Evolutionary conservation across 192 early-diverging fungal genomes (phyloP), one percentile per base, ranked within the genome.

Genomic region (Entophlyctis helioformis): DNA sequence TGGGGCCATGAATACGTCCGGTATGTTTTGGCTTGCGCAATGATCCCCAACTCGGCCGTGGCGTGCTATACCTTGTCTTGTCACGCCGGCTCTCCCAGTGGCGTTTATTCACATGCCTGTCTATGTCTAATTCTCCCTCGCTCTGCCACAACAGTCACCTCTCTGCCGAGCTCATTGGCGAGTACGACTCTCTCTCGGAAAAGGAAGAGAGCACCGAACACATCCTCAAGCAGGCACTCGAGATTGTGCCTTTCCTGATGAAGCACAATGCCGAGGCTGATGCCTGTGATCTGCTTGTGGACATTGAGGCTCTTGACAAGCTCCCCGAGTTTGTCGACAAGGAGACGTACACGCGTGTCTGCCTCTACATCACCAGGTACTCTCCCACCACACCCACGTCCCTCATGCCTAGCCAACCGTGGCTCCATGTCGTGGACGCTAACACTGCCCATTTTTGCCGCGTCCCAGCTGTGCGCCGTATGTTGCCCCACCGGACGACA

Each of bases 1-100:
- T 98, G 93, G 92, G 96, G 96, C 16, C 96, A 98, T 50, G 96
- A 98, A 82, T 98, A 96, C 59, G 96, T 96, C 50, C 74, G 90
- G 76, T 83, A 66, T 8, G 47, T n/a, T n/a, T n/a, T n/a, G n/a
- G n/a, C n/a, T n/a, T n/a, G n/a, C n/a, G n/a, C n/a, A n/a, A n/a
- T n/a, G n/a, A n/a, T n/a, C n/a, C n/a, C n/a, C n/a, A n/a, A n/a
- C n/a, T n/a, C n/a, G n/a, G n/a, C n/a, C n/a, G n/a, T n/a, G n/a
- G n/a, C n/a, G n/a, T n/a, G n/a, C n/a, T n/a, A n/a, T n/a, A n/a
- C n/a, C n/a, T n/a, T n/a, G n/a, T n/a, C n/a, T n/a, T n/a, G n/a
- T n/a, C n/a, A n/a, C n/a, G 13, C 20, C 18, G 23, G 8, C 19
- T 33, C 50, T 45, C 13, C 33, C 26, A n/a, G n/a, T n/a, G n/a